Evolutionary conservation across 192 early-diverging fungal genomes (phyloP).

Genomic region (Fimicolochytrium jonesii): DNA sequence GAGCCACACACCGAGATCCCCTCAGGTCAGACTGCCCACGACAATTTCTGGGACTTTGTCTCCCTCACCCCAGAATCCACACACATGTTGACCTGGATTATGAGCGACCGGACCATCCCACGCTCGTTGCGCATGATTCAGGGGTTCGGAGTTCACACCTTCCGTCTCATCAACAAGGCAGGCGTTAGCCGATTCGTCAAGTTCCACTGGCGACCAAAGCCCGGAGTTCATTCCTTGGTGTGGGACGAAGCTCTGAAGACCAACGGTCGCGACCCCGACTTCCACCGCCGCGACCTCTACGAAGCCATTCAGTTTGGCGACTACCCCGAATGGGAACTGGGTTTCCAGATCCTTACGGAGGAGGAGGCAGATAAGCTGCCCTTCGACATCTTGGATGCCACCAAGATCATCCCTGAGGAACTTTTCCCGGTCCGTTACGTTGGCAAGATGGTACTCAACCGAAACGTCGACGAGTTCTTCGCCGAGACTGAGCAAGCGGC

Average conservation of each 20-base stretch:
- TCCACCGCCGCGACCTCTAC: constrained; percentile 71
- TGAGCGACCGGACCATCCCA: constrained; percentile 82
- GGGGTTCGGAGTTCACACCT: constrained; percentile 75
- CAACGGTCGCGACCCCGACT: constrained; percentile 67
- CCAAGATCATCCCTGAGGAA: constrained; percentile 78
- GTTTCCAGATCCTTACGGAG: constrained; percentile 65
- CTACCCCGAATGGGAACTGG: constrained; percentile 67
- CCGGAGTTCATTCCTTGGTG: constrained; percentile 70
- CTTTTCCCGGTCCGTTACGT: constrained; percentile 71
- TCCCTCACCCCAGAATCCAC: constrained; percentile 59
- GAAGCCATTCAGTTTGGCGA: constrained; percentile 64
- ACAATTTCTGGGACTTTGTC: constrained; percentile 26
- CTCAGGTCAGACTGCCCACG: constrained; percentile 40
- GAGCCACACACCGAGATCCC: constrained; percentile 71
- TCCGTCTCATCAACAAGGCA: constrained; percentile 65
- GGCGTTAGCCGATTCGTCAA: constrained; percentile 74
- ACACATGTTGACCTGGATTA: constrained; percentile 75
- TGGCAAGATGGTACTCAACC: constrained; percentile 73
- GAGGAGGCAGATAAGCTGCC: constrained; percentile 66
- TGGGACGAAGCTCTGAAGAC: constrained; percentile 59
- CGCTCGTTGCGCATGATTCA: constrained; percentile 78
- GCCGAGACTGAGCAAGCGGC: constrained; percentile 81
- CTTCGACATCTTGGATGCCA: constrained; percentile 79
- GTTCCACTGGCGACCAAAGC: constrained; percentile 80
- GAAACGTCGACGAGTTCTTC: constrained; percentile 83